Base-by-base conservation (phyloP, 164 flowering plant species). In the Stephania yunnanensis region DNA sequence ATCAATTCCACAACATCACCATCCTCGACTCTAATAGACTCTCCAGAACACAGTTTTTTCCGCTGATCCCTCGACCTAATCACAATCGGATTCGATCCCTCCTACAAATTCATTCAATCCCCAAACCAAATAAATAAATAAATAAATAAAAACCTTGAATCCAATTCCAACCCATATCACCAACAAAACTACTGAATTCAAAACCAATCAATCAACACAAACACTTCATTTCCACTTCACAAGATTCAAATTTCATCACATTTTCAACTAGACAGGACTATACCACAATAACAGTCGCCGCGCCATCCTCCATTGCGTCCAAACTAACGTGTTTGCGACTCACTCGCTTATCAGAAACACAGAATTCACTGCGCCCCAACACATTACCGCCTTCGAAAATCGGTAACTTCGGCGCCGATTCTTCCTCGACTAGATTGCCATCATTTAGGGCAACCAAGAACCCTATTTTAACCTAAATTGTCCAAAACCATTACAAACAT, bases 1-100 rank as follows among this genome's bases (percentile, higher is more conserved):
- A 96, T 92, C 79, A 96, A 80, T 90, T 96, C 97, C 67, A 96
- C 79, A 52, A 90, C 65, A 83, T 89, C 97, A 70, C 91, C 97
- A 81, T 82, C 19, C 66, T 48, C 58, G 74, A 96, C 73, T 4
- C 52, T 48, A 29, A 46, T 82, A 61, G 77, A 84, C 55, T 90
- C 91, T n/a, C 81, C 73, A 42, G 85, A 81, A 66, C 63, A 67
- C 29, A 96, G 73, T 81, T 88, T 96, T 83, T 70, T 89, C 75
- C 97, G 89, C 31, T 76, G 76, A 46, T 70, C 79, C 20, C 89
- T 84, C 53, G 89, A 84, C 58, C 77, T 83, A 73, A 93, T 80
- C 46, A 91, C 92, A 64, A 91, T 83, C n/a, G 99, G 99, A 79
- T 93, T 96, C 31, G 89, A 72, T 25, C 99, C 97, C 68, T 91